Evolutionary conservation across 495 filamentous ascomycete genomes (phyloP).

Genomic region (Paragyromitra xinjiangensis): DNA sequence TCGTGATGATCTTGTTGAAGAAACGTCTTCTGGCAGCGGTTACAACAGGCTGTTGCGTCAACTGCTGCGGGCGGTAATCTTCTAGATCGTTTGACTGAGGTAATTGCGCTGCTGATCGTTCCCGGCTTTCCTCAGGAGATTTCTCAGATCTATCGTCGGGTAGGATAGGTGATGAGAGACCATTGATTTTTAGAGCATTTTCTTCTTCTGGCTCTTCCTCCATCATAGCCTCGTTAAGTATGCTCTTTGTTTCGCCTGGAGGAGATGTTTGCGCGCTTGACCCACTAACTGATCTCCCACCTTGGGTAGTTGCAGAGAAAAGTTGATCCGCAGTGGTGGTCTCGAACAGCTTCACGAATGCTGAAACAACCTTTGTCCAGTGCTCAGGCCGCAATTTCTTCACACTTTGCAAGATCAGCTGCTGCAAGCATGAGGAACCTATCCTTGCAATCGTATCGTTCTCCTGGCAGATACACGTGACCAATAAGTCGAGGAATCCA

Average conservation of each 20-base stretch:
- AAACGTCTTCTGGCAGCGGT: constrained; percentile 92
- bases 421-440: constrained; percentile 96
- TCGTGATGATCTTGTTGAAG: constrained; percentile 99
- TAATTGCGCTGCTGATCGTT: constrained; percentile 34
- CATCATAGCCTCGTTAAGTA: constrained; percentile 58
- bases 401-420: constrained; percentile 94
- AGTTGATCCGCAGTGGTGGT: constrained; percentile 93
- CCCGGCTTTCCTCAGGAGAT: constrained; percentile 59
- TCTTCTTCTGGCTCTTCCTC: constrained; percentile 60
- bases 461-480: constrained; percentile 97
- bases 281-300: constrained; percentile 42
- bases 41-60: constrained; percentile 88
- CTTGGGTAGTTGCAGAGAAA: constrained; percentile 73
- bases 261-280: constrained; percentile 53
- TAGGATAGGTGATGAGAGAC: constrained; percentile 58
- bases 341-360: constrained; percentile 94
- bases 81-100: constrained; percentile 70
- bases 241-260: constrained; percentile 42
- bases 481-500: constrained; percentile 88
- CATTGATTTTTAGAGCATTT: constrained; percentile 72
- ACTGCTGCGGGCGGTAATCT: constrained; percentile 80
- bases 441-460: constrained; percentile 98
- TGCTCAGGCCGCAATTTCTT: constrained; percentile 85
- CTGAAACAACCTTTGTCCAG: constrained; percentile 91
- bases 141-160: constrained; percentile 50